Conservation (phyloP, 305 asterid genomes). For the Rubia peregrina region DNA sequence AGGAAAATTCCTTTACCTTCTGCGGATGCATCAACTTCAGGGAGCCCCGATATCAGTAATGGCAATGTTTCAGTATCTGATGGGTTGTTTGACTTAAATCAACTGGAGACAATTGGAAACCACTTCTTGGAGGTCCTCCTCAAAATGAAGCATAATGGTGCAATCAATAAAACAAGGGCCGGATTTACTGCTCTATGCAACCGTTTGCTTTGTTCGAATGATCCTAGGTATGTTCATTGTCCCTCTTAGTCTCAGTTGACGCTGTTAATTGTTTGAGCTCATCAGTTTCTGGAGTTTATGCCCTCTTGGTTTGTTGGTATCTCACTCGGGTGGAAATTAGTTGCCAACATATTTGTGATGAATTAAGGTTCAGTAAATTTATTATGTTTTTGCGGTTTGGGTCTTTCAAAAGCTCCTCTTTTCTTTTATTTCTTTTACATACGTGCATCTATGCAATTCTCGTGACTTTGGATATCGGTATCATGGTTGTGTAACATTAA, state of each 20-base stretch:
- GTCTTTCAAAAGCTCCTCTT: neutral
- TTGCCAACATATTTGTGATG: neutral
- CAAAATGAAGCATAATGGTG: conserved; percentile 98
- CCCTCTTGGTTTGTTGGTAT: neutral
- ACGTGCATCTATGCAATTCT: neutral
- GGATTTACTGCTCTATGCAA: conserved; percentile 98
- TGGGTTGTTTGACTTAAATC: conserved; percentile 66
- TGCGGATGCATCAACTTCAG: conserved; percentile 41
- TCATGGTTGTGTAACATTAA: no score
- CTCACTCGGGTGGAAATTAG: conserved; percentile 2
- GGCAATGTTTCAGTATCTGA: conserved; percentile 34
- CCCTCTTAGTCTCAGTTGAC: neutral
- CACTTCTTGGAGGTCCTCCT: conserved; percentile 93
- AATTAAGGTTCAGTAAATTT: neutral
- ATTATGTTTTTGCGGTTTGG: neutral
- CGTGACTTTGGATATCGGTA: neutral
- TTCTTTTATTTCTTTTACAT: neutral
- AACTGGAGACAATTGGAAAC: conserved; percentile 87
- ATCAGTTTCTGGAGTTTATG: neutral
- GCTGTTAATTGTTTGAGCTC: conserved; percentile 2
- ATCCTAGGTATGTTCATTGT: conserved; percentile 53
- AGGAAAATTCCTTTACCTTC: conserved; percentile 87
- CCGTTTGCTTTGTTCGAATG: conserved; percentile 89
- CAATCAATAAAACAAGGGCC: conserved; percentile 97
- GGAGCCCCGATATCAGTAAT: conserved; percentile 23